Evolutionary conservation across 208 protist genomes (phyloP).

Genomic region (Acanthamoeba triangularis): DNA sequence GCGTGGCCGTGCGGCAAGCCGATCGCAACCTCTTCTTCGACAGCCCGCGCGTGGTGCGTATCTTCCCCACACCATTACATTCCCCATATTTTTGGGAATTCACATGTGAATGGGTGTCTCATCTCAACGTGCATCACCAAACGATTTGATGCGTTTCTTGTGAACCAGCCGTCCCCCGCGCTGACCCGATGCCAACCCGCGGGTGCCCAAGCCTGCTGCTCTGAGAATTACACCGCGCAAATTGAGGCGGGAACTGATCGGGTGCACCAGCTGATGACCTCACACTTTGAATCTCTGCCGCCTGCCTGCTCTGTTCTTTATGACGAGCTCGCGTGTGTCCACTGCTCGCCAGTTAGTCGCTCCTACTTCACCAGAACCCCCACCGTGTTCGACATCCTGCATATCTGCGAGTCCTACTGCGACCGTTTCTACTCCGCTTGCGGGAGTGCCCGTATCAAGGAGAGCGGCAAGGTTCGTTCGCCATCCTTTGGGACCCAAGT

Average conservation of each 20-base stretch:
- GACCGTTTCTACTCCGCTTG: conserved; percentile 44
- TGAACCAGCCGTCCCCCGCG: background rate
- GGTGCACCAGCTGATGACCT: background rate
- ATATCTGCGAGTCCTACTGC: conserved; percentile 68
- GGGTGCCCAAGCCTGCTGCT: conserved; percentile 30
- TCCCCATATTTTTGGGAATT: background rate
- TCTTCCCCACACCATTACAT: background rate
- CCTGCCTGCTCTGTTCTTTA: background rate
- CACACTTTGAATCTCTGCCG: background rate
- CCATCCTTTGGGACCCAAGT: background rate
- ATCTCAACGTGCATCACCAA: too few species aligned
- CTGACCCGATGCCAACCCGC: background rate
- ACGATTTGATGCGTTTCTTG: too few species aligned
- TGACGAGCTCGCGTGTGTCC: conserved; percentile 48
- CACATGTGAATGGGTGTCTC: background rate
- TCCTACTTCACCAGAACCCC: background rate
- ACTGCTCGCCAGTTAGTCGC: background rate
- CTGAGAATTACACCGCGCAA: conserved; percentile 46
- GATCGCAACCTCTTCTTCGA: background rate
- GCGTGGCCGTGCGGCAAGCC: background rate
- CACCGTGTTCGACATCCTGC: background rate
- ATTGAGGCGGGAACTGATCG: conserved; percentile 7
- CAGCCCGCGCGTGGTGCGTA: background rate
- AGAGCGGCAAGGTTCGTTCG: conserved; percentile 9
- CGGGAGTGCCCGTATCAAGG: conserved; percentile 10